Base-by-base conservation (phyloP, 148 eudicot species). In the Dianthus caryophyllus region DNA sequence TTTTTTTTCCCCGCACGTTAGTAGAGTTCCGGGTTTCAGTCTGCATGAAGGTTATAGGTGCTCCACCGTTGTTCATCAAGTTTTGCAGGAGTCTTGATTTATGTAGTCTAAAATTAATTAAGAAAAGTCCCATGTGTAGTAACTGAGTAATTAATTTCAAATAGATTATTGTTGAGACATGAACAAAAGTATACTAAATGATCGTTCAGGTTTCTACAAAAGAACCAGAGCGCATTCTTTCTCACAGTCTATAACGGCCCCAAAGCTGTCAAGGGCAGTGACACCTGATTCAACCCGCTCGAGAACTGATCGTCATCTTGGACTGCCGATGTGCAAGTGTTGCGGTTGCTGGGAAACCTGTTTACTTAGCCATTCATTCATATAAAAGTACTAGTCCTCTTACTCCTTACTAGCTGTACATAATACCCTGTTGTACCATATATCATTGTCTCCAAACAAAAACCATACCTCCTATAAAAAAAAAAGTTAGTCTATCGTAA, bases 171-270 rank as follows among this genome's bases (percentile, higher is more conserved):
- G 62, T 57, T 18, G 16, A 29, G 62, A 41, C 39, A 18, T n/a
- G 16, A n/a, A 58, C 43, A 17, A 15, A 1, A 59, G 55, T 59
- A 30, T 6, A 30, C 5, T 9, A 22, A 9, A 9, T 48, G 3
- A 25, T 13, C 59, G 46, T 67, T 52, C 72, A 93, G 98, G 85
- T 93, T 84, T 82, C 64, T 90, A 76, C 96, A 94, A 76, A 90
- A 81, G 79, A 88, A 94, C 68, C 96, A 94, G 62, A 70, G 66
- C 52, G 67, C 80, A 59, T 90, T 84, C 80, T 88, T 90, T 76
- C 78, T 88, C 69, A 75, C 90, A 16, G 75, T 76, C 31, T 90
- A 88, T 41, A 85, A 82, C 68, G 82, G 81, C 72, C 55, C 86
- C 52, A 81, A 76, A 80, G 79, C 33, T 56, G 64, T 73, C 11